phyloP scores from a whole-genome alignment of 1,284 basidiomycete species.

The Trametes hirsuta region DNA sequence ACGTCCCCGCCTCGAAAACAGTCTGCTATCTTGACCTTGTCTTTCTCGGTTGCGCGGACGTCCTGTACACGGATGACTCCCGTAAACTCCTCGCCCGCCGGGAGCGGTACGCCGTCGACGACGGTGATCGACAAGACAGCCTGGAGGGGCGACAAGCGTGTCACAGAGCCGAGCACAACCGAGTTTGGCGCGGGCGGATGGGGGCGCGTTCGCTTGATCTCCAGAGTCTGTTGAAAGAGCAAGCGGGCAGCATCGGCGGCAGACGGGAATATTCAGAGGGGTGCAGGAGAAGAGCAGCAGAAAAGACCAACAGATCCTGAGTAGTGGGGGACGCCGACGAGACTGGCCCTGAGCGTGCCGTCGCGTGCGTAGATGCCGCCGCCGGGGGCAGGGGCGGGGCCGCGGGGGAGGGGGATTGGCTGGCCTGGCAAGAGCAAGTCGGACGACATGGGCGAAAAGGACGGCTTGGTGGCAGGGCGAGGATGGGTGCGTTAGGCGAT shows the following conservation, averaged over 20 bases:
- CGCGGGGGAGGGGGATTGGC: slow-evolving; percentile 65
- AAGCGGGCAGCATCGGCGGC: slow-evolving; percentile 23
- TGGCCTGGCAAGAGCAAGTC: slow-evolving; percentile 80
- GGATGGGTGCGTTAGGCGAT: slow-evolving; percentile 13
- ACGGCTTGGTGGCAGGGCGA: slow-evolving; percentile 7
- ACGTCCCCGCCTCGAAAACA: slow-evolving; percentile 98
- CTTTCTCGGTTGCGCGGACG: slow-evolving; percentile 90
- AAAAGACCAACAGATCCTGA: slow-evolving; percentile 68
- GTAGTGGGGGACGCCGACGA: slow-evolving; percentile 67
- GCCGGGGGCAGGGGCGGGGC: slow-evolving; percentile 64
- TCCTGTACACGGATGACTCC: slow-evolving; percentile 93
- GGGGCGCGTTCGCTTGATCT: slow-evolving; percentile 63
- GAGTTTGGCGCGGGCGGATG: slow-evolving; percentile 74
- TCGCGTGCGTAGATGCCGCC: slow-evolving; percentile 72
- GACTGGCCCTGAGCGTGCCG: slow-evolving; percentile 69
- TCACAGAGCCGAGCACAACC: slow-evolving; percentile 79
- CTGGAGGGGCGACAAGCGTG: slow-evolving; percentile 86
- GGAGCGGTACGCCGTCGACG: slow-evolving; percentile 89
- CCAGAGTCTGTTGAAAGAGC: slow-evolving; percentile 50
- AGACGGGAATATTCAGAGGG: slow-evolving; percentile 27
- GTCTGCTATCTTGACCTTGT: slow-evolving; percentile 90
- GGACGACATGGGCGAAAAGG: slow-evolving; percentile 37
- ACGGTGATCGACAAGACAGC: slow-evolving; percentile 88
- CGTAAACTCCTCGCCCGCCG: slow-evolving; percentile 89
- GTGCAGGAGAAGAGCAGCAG: slow-evolving; percentile 25